phyloP scores from a whole-genome alignment of 78 protist species.

The Chrysochromulina tobinii region DNA sequence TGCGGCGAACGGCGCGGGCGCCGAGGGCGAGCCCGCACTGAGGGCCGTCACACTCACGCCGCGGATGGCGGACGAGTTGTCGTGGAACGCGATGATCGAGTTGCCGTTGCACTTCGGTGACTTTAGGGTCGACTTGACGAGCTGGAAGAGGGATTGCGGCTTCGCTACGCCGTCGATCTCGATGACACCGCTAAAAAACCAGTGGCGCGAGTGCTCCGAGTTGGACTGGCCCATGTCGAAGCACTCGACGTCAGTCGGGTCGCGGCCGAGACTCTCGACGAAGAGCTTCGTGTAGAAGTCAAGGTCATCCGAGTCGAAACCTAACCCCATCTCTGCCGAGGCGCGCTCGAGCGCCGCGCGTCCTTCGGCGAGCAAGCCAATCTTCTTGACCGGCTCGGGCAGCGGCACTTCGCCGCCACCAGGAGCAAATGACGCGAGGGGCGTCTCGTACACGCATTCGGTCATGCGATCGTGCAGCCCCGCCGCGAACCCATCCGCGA shows the following conservation, averaged over 20 bases:
- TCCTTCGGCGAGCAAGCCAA: constrained; percentile 69
- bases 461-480: constrained; percentile 89
- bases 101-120: constrained; percentile 33
- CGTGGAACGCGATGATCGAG: constrained; percentile 78
- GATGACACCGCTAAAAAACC: constrained; percentile 52
- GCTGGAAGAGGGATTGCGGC: constrained; percentile 35
- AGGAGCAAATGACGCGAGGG: constrained; percentile 13
- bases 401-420: neutral
- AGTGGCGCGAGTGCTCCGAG: constrained; percentile 66
- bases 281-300: constrained; percentile 72
- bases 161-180: constrained; percentile 18
- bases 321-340: constrained; percentile 79
- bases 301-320: constrained; percentile 79
- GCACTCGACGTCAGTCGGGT: constrained; percentile 89
- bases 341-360: constrained; percentile 63
- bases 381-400: constrained; percentile 50
- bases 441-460: constrained; percentile 57
- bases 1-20: neutral
- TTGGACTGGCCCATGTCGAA: constrained; percentile 81
- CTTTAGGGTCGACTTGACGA: constrained; percentile 67
- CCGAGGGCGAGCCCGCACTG: neutral
- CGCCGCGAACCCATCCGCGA: neutral
- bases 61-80: constrained; percentile 82
- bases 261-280: constrained; percentile 58
- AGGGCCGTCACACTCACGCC: constrained; percentile 33